Evolutionary conservation across 2,329 filamentous ascomycete species (phyloP).

Genomic region (Cladosporium sp.): DNA sequence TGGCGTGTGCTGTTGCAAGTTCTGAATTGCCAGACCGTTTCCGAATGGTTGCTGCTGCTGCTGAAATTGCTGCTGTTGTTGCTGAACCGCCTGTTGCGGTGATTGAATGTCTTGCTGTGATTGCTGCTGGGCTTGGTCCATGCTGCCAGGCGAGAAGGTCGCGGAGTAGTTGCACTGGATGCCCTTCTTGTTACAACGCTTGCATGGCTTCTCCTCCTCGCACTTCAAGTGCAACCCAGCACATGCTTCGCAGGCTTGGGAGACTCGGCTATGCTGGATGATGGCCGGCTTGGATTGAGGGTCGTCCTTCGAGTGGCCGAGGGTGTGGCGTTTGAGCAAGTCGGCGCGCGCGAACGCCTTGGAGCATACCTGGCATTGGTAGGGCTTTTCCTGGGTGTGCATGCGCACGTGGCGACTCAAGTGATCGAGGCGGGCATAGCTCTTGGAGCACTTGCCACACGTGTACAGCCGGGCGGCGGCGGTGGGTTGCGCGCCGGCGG

Average conservation of each 20-base stretch:
- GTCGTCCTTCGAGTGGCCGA: slow-evolving; percentile 36
- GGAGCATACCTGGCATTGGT: slow-evolving; percentile 39
- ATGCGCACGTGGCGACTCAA: slow-evolving; percentile 49
- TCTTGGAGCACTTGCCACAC: slow-evolving; percentile 48
- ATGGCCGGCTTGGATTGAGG: slow-evolving; percentile 25
- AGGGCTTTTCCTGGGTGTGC: slow-evolving; percentile 41
- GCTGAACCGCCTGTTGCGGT: not conserved
- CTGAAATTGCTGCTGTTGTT: slow-evolving; percentile 16
- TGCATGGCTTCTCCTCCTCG: slow-evolving; percentile 50
- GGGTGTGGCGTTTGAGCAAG: slow-evolving; percentile 46
- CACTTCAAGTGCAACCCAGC: slow-evolving; percentile 48
- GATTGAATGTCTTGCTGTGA: slow-evolving; percentile 1
- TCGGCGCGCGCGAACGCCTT: slow-evolving; percentile 45
- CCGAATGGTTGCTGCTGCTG: slow-evolving; percentile 14
- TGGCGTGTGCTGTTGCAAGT: slow-evolving; percentile 10
- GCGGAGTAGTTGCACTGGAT: slow-evolving; percentile 37
- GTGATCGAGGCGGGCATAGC: slow-evolving; percentile 49
- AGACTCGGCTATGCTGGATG: slow-evolving; percentile 35
- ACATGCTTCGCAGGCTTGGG: slow-evolving; percentile 48
- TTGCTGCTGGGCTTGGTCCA: slow-evolving; percentile 14
- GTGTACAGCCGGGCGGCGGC: slow-evolving; percentile 34
- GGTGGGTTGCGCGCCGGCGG: slow-evolving; percentile 11
- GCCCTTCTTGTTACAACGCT: slow-evolving; percentile 45
- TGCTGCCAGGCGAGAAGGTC: slow-evolving; percentile 15
- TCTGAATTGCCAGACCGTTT: slow-evolving; percentile 6